Conservation (phyloP, 805 yeast species). For the Spathaspora girioi region DNA sequence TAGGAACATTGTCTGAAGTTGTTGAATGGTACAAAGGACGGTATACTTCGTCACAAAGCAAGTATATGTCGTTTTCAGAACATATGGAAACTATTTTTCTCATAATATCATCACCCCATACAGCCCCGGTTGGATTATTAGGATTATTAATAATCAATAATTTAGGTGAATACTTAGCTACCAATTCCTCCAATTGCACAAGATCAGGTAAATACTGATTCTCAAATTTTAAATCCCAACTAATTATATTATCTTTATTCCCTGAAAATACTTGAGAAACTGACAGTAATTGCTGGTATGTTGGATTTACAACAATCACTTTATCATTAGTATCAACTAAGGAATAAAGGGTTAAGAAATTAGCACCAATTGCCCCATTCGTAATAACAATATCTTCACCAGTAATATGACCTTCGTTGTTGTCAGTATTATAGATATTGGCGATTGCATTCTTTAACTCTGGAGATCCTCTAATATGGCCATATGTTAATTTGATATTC, state of each 20-base stretch:
- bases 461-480: constrained; percentile 44
- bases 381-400: constrained; percentile 43
- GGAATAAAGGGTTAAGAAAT: constrained; percentile 43
- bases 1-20: constrained; percentile 22
- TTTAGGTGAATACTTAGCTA: constrained; percentile 33
- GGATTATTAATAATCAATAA: constrained; percentile 47
- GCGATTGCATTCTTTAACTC: constrained; percentile 35
- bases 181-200: constrained; percentile 22
- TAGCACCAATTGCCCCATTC: constrained; percentile 57
- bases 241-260: constrained; percentile 26
- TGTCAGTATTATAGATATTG: constrained; percentile 26
- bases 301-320: constrained; percentile 46
- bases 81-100: constrained; percentile 36
- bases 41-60: constrained; percentile 52
- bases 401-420: constrained; percentile 5
- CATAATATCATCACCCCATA: constrained; percentile 33
- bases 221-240: constrained; percentile 27
- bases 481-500: constrained; percentile 36
- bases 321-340: constrained; percentile 44
- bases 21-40: constrained; percentile 47
- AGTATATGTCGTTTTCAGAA: constrained; percentile 22
- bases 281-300: constrained; percentile 47
- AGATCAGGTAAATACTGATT: constrained; percentile 36
- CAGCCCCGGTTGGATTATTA: constrained; percentile 44
- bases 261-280: constrained; percentile 47